Base-by-base conservation (phyloP, 768 basidiomycete genomes). In the Rhizopogon salebrosus region DNA sequence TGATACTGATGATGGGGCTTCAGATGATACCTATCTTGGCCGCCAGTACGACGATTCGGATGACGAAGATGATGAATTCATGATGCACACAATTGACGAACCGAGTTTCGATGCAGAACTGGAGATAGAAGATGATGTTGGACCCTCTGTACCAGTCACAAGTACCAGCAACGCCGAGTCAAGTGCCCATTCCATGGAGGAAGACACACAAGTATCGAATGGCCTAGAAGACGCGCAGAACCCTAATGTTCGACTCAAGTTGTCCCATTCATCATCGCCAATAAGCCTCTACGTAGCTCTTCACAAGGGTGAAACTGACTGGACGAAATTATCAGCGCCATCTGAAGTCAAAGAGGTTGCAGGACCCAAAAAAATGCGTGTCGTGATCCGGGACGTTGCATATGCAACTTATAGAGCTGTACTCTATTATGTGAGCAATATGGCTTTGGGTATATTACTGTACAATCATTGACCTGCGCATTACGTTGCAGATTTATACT, bases 371-470 rank as follows among this genome's bases (percentile, higher is more conserved):
- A 85, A 83, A 65, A 70, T 73, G 45, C 73, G 70, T 27, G 77
- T 85, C 18, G 64, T 82, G 31, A 72, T 86, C 16, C 66, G 70
- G 34, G 84, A 85, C 57, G 80, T 79, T 1, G 76, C 85, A 16
- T 84, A 82, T 65, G 65, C 76, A 22, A 86, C 85, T 1, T 86
- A 83, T 65, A 78, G 73, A 56, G 83, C 83, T 1, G 73, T 85
- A 24, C 71, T 94, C 11, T 92, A 91, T 70, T 94, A 91, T 68
- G 90, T 90, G 60, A 69, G 79, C 41, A n/a, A n/a, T n/a, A 26
- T 23, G 20, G 10, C 37, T 39, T 18, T 34, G 20, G 13, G 20
- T 11, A 18, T 26, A 48, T 38, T 18, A 16, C 8, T 20, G 55
- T 18, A 27, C 22, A 42, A n/a, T 34, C 34, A 48, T n/a, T 37